A percentile compares a stretch with the other conserved stretches of the same genome.
These are phyloP conservation scores for Sphaerulina musiva DNA, from an alignment of 2,329 filamentous ascomycete species.

Conservation along the genomic window DNA sequence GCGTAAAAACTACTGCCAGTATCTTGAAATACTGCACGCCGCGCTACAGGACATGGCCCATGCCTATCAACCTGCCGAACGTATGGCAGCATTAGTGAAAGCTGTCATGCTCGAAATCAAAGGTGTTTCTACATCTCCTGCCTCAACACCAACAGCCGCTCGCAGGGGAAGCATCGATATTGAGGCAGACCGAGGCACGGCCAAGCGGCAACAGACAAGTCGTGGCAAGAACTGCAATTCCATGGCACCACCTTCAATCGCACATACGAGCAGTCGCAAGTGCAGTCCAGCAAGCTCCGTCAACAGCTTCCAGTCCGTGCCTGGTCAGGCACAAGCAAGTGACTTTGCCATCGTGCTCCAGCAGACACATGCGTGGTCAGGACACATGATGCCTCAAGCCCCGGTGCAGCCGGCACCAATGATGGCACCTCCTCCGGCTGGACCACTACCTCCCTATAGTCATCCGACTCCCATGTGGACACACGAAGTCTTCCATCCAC, in stretches of 20 bases:
- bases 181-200: conserved; percentile 14
- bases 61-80: conserved; percentile 23
- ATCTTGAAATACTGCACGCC: conserved; percentile 24
- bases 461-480: conserved; percentile 16
- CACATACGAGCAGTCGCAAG: conserved; percentile 6
- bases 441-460: conserved; percentile 2
- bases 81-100: conserved; percentile 23
- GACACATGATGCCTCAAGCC: not conserved
- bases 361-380: conserved; percentile 13
- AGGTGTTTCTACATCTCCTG: conserved; percentile 22
- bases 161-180: conserved; percentile 18
- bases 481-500: conserved; percentile 1
- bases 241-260: conserved; percentile 17
- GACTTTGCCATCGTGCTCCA: conserved; percentile 19
- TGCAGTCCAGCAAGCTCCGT: conserved; percentile 12
- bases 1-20: conserved; percentile 25
- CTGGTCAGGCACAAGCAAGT: conserved; percentile 1
- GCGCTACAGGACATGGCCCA: conserved; percentile 25
- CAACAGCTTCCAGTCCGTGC: conserved; percentile 5
- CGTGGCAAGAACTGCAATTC: not conserved
- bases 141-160: conserved; percentile 12
- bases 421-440: conserved; percentile 9
- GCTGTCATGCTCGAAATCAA: conserved; percentile 24
- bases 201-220: conserved; percentile 22
- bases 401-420: conserved; percentile 3